Evolutionary conservation across 2,329 filamentous ascomycete genomes (phyloP), one percentile per base, ranked within the genome.

Genomic region (Pseudogymnoascus sp.): DNA sequence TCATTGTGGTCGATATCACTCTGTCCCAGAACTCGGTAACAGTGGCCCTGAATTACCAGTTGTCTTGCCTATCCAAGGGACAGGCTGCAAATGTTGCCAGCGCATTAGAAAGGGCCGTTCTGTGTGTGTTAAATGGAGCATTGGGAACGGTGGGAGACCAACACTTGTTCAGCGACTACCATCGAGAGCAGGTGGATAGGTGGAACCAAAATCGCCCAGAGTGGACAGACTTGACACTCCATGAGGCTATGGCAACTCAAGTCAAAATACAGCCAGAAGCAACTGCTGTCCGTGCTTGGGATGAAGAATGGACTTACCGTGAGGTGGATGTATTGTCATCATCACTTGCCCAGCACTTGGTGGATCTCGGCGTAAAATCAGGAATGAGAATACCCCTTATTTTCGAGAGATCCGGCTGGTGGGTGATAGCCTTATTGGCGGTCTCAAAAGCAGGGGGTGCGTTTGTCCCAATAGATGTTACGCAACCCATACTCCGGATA

Each of bases 381-480:
- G 66, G 63, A 15, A 44, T 17, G 9, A 26, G 66, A 3, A 66
- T 71, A 13, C 67, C 66, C 7, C 26, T 71, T 1, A 67, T 61
- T 35, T 69, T 68, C 35, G 66, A 71, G 31, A 71, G 71, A 38
- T 69, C 68, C 0, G 56, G 35, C 9, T 71, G 65, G 56, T 61
- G 64, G 17, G 56, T 68, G 17, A 64, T 70, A 7, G 63, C 65
- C 11, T 63, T 69, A 61, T 62, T 71, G 5, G 67, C 50, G n/a
- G 65, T 71, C 3, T 29, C 69, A 10, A 67, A 68, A 63, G 68
- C 69, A 35, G 70, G 70, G 2, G 68, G 64, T 29, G 68, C 66
- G 4, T 72, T 68, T 26, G 68, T 73, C 33, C 65, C 69, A 11
- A 50, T 74, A 9, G 70, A 73, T 60, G 64, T 71, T 6, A 66